Evolutionary conservation across 148 eudicot species (phyloP).

Genomic region (Spergularia bocconei): DNA sequence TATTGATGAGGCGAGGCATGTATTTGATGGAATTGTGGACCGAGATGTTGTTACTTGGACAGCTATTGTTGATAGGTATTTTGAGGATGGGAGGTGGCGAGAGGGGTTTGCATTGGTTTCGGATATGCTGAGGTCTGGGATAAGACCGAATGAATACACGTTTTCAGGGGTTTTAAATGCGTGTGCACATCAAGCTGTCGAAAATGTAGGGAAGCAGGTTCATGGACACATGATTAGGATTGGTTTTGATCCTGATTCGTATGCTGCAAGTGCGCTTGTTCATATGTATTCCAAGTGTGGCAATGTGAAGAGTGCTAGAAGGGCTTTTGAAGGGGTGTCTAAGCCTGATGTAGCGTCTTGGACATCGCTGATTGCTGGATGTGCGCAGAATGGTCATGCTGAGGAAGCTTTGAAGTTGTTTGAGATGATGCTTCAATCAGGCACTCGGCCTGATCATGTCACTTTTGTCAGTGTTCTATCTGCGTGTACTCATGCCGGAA

Average conservation of each 20-base stretch:
- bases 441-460: conserved; percentile 39
- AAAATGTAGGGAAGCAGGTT: conserved; percentile 49
- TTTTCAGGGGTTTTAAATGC: conserved; percentile 50
- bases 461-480: conserved; percentile 47
- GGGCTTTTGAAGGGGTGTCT: conserved; percentile 30
- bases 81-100: conserved; percentile 50
- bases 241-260: conserved; percentile 36
- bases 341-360: conserved; percentile 41
- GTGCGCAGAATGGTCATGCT: conserved; percentile 41
- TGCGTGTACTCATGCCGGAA: conserved; percentile 50
- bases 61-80: conserved; percentile 51
- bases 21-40: conserved; percentile 48
- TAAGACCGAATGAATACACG: conserved; percentile 47
- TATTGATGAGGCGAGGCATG: conserved; percentile 42
- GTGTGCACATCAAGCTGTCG: conserved; percentile 48
- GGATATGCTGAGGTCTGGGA: conserved; percentile 37
- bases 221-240: conserved; percentile 48
- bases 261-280: conserved; percentile 42
- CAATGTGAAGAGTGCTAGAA: conserved; percentile 35
- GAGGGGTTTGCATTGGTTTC: conserved; percentile 47
- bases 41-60: conserved; percentile 63
- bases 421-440: conserved; percentile 34
- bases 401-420: conserved; percentile 36
- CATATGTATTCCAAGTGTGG: conserved; percentile 56
- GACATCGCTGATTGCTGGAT: conserved; percentile 44